Evolutionary conservation across 2,329 filamentous ascomycete species (phyloP), one percentile per base, ranked within the genome.

Genomic region (Remersonia thermophila): DNA sequence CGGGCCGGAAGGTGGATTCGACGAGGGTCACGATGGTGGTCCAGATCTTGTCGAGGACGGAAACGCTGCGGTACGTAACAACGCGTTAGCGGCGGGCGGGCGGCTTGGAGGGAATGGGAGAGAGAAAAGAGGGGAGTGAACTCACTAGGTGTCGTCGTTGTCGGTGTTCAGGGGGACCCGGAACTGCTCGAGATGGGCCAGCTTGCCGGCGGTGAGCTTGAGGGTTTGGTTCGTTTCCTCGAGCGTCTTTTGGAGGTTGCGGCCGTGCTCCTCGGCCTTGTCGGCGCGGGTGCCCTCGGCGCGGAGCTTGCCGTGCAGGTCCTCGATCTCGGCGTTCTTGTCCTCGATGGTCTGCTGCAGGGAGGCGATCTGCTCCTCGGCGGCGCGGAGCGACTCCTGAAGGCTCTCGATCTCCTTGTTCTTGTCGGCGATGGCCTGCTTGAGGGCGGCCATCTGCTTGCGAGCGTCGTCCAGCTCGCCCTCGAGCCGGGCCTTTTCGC

Each of bases 21-120:
- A 56, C 53, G 0, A 57, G 47, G 17, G 50, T 45, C 16, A 56
- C 51, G 30, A 56, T 49, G 18, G 46, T 48, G 18, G 53, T 54
- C 55, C 55, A 57, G 42, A 57, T 56, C 16, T 48, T 55, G 43
- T 57, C 54, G 20, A 57, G 49, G 18, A 55, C 50, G 4, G 46
- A 46, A 33, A 57, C 53, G 35, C 51, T 54, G 23, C 1, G 4
- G 16, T 30, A 18, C n/a, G n/a, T n/a, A n/a, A n/a, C n/a, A n/a
- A n/a, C n/a, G n/a, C n/a, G n/a, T n/a, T n/a, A n/a, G n/a, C n/a
- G n/a, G n/a, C n/a, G n/a, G n/a, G n/a, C n/a, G n/a, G n/a, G n/a
- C n/a, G n/a, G n/a, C n/a, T n/a, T n/a, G n/a, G 20, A 23, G 20
- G 5, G 20, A 23, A 23, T 23, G 20, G 9, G 11, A 11, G 8